Evolutionary conservation across 2,329 filamentous ascomycete species (phyloP), one percentile per base, ranked within the genome.

Genomic region (Fusarium agapanthi): DNA sequence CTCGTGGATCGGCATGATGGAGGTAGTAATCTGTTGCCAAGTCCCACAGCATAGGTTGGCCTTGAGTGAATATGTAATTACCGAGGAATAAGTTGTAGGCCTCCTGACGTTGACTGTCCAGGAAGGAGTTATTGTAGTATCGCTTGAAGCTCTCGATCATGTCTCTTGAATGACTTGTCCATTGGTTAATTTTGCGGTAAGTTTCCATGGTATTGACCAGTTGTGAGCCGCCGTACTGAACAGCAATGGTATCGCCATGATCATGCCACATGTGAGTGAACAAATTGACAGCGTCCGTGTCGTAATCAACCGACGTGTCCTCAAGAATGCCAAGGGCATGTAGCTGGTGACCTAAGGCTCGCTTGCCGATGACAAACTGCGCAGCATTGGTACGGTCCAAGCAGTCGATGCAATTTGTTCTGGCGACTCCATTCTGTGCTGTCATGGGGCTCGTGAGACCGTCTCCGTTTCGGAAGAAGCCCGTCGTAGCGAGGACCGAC

Each of bases 101-200:
- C 82, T 99, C 96, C 82, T 99, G 96, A 37, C 96, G 91, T 80
- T 99, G 96, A n/a, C 93, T 95, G 81, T 99, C 96, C 14, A 99
- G 88, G 80, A 99, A 99, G 0, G 95, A 97, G 79, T 99, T 99
- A 83, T 98, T 97, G 82, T 99, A 99, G 81, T 98, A 99, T 34
- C 96, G 90, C 81, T 98, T 99, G 86, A 99, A 98, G 80, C 94
- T 97, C 83, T 99, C 96, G 28, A 99, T 95, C 95, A 99, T 98
- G 81, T 99, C 96, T 74, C 96, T 89, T 6, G 95, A 98, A 81
- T 97, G 95, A 76, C 94, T 97, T 30, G 95, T 97, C 96, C 96
- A 99, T 80, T 98, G 95, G 75, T 98, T 98, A 80, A 98, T 97
- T 83, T 98, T 98, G 64, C 96, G 93, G 81, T 99, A 99, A 9